phyloP scores from a whole-genome alignment of 257 asterid species.

The Avicennia marina region DNA sequence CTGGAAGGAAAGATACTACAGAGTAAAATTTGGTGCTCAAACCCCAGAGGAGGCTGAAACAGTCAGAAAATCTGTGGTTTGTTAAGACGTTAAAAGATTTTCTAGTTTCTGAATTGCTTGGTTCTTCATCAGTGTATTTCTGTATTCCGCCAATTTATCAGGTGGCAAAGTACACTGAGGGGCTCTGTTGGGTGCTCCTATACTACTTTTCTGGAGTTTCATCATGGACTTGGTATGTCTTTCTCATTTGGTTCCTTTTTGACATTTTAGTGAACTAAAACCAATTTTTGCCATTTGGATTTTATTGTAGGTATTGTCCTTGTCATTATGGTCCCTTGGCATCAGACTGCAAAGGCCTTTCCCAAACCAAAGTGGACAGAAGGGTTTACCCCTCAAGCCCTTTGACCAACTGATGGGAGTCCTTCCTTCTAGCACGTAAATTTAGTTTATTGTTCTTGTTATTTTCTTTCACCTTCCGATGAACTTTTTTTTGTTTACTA shows the following conservation, averaged over 20 bases:
- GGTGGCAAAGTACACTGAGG: conserved; percentile 53
- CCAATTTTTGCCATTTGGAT: not conserved
- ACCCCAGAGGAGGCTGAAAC: conserved; percentile 31
- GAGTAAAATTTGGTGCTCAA: conserved; percentile 38
- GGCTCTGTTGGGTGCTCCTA: conserved; percentile 60
- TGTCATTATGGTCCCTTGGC: conserved; percentile 57
- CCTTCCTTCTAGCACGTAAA: conserved; percentile 58
- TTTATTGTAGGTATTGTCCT: conserved; percentile 46
- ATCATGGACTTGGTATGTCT: conserved; percentile 54
- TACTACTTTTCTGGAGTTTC: conserved; percentile 63
- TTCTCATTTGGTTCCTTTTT: not conserved
- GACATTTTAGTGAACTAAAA: not conserved
- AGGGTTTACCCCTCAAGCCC: conserved; percentile 53
- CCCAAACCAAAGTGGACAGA: conserved; percentile 30
- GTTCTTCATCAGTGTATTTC: no score
- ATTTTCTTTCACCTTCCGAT: not conserved
- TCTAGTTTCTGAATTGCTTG: not conserved
- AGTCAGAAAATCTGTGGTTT: conserved; percentile 38
- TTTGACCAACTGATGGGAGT: conserved; percentile 68
- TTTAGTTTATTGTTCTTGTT: not conserved
- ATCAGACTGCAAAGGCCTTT: conserved; percentile 55
- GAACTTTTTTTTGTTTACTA: not conserved
- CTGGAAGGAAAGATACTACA: conserved; percentile 47
- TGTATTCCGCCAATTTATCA: conserved; percentile 6
- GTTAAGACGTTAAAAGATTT: conserved; percentile 4